Conservation (phyloP, 768 basidiomycete species). For the Obba rivulosa region DNA sequence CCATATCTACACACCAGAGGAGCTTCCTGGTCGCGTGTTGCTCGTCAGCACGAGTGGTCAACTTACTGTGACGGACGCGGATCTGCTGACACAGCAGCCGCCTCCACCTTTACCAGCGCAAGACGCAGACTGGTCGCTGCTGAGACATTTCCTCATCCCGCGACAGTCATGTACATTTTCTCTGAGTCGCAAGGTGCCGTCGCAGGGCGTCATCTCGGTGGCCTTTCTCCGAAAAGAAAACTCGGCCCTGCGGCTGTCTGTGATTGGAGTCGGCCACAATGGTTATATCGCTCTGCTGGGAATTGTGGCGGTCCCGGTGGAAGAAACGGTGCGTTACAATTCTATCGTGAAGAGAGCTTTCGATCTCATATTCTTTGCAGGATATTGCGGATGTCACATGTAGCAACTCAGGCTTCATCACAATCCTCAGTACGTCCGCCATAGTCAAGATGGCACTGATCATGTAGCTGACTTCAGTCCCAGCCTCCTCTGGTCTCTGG, state of each 20-base stretch:
- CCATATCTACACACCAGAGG: slow-evolving; percentile 30
- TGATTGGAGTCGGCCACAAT: slow-evolving; percentile 8
- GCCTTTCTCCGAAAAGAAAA: slow-evolving; percentile 4
- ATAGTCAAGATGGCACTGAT: background rate
- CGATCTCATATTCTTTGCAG: slow-evolving; percentile 7
- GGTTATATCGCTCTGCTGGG: slow-evolving; percentile 5
- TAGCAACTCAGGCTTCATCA: slow-evolving; percentile 25
- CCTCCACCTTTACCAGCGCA: slow-evolving; percentile 8
- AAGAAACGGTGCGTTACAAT: slow-evolving; percentile 8
- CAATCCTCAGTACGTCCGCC: slow-evolving; percentile 22
- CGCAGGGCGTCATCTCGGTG: slow-evolving; percentile 13
- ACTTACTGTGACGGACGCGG: slow-evolving; percentile 26
- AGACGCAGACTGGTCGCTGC: slow-evolving; percentile 9
- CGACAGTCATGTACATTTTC: slow-evolving; percentile 16
- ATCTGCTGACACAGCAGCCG: slow-evolving; percentile 21
- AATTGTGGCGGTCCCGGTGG: slow-evolving; percentile 7
- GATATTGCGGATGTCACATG: slow-evolving; percentile 24
- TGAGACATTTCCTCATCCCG: slow-evolving; percentile 23
- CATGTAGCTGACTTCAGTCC: background rate
- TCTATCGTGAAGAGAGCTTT: too few species aligned
- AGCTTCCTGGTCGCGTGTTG: slow-evolving; percentile 22
- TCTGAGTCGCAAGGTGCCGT: background rate
- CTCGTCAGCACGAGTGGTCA: slow-evolving; percentile 29
- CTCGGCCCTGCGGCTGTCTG: background rate
- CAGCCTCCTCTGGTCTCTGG: slow-evolving; percentile 19